Base-by-base conservation (phyloP, 1,284 basidiomycete species). In the Ceratobasidium sp. region DNA sequence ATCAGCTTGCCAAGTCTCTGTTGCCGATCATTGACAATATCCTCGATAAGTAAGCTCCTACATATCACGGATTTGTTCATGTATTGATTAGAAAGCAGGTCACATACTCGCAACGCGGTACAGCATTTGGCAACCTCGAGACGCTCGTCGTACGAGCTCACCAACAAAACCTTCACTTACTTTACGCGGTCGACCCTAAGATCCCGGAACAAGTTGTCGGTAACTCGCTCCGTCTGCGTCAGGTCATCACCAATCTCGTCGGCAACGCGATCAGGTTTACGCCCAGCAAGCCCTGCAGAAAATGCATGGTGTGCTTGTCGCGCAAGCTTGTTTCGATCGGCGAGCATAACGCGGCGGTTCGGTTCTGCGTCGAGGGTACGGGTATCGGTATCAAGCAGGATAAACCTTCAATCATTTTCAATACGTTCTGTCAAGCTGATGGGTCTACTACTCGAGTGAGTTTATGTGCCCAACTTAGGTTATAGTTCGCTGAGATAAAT, bases 341-440 rank as follows among this genome's bases (percentile, higher is more conserved):
- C 81, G 91, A 94, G 82, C 89, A 92, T 83, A 92, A 91, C 82
- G 93, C 97, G 67, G 95, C 96, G 73, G 88, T 99, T 44, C 96
- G 99, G 86, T 98, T 99, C 88, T 98, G 97, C 84, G 97, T 99
- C 15, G 94, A 93, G 72, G 98, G 99, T 85, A 98, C 97, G 0
- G 98, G 98, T 81, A 99, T 99, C 83, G 98, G 98, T 80, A 99
- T 99, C 86, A 97, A 98, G 82, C 97, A 97, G 85, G 98, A 99
- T 86, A 99, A 99, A 89, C 87, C 99, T 80, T 97, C 97, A 83
- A 89, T 99, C 84, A 99, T 99, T 84, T 99, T 99, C 86, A 97
- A 99, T 85, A 99, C 98, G 4, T 99, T 99, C 87, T 97, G 96
- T 83, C 98, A 99, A 84, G 98, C 98, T 0, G 98, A 99, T 87